Evolutionary conservation across 305 asterid species (phyloP).

Genomic region (Withania somnifera): DNA sequence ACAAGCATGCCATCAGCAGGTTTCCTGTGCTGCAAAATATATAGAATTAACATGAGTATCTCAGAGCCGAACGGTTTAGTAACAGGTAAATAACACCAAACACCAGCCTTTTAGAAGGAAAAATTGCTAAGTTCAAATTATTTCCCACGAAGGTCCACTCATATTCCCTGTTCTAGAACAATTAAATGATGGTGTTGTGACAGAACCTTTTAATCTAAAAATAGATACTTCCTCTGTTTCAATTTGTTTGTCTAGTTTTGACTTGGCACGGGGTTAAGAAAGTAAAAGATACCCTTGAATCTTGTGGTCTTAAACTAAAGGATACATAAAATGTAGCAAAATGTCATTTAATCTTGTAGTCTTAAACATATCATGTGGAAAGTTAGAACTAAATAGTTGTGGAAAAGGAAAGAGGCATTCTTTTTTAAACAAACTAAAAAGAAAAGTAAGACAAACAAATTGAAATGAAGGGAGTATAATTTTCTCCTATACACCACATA

Average conservation of each 20-base stretch:
- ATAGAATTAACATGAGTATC: neutral
- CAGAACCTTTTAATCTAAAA: neutral
- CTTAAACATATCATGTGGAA: too few species aligned
- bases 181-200: neutral
- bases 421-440: too few species aligned
- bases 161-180: neutral
- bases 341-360: too few species aligned
- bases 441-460: too few species aligned
- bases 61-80: neutral
- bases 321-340: too few species aligned
- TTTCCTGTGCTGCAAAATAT: conserved; percentile 67
- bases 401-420: too few species aligned
- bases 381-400: too few species aligned
- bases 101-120: neutral
- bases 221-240: neutral
- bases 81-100: neutral
- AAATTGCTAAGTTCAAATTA: neutral
- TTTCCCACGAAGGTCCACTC: neutral
- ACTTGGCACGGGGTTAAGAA: too few species aligned
- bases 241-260: too few species aligned
- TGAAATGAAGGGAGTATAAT: neutral
- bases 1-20: conserved; percentile 83
- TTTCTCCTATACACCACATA: neutral
- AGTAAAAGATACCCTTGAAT: too few species aligned
- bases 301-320: too few species aligned